These are phyloP conservation scores for Solanum ossicruentum DNA, from an alignment of 257 asterid genomes.

Conservation along the genomic window DNA sequence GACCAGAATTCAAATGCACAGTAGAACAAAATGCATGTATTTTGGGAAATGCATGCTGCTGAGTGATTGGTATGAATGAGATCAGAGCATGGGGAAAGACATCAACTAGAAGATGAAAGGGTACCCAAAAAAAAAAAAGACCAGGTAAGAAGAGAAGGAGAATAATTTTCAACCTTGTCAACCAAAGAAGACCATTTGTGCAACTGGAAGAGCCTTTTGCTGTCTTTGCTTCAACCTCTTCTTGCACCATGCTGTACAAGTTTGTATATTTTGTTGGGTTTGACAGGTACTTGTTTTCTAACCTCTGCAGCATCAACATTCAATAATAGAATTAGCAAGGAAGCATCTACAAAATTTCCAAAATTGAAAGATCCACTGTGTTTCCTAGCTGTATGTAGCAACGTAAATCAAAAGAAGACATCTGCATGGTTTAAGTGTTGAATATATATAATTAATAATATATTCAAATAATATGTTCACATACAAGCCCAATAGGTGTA, in stretches of 20 bases:
- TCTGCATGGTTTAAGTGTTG: not conserved
- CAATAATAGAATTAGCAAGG: not conserved
- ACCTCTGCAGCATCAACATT: constrained; percentile 33
- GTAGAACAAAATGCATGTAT: not conserved
- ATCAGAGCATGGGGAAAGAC: not conserved
- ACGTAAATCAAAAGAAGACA: not conserved
- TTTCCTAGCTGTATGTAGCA: not conserved
- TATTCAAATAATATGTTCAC: too few relatives aligned
- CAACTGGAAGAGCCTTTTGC: constrained; percentile 93
- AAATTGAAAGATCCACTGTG: not conserved
- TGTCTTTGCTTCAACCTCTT: constrained; percentile 80
- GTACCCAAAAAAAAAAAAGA: not conserved
- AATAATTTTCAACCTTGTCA: constrained; percentile 60
- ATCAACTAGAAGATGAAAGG: not conserved
- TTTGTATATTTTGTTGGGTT: constrained; percentile 56
- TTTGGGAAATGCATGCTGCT: not conserved
- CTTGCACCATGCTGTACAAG: constrained; percentile 80
- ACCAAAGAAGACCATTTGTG: constrained; percentile 96
- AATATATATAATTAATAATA: too few relatives aligned
- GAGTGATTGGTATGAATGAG: not conserved
- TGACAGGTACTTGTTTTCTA: constrained; percentile 72
- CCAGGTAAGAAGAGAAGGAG: not conserved
- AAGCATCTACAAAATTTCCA: not conserved
- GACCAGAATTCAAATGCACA: not conserved
- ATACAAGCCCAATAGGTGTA: too few relatives aligned